A percentile compares a stretch with the other conserved stretches of the same genome.
Evolutionary conservation across 2,329 filamentous ascomycete species (phyloP).

Genomic region (Aureobasidium leucospermi): DNA sequence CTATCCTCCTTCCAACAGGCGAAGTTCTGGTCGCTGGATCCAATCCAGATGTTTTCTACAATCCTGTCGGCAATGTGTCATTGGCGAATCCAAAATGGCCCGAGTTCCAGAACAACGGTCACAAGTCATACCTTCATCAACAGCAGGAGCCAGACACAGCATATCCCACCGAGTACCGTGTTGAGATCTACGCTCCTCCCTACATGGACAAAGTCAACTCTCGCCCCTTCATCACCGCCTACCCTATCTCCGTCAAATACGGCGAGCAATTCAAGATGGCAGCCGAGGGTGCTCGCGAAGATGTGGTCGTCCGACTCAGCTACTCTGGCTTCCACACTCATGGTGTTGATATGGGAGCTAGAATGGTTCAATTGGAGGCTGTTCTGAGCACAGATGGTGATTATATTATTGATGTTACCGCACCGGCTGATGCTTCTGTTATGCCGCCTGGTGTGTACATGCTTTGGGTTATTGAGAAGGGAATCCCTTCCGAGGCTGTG

Average conservation of each 20-base stretch:
- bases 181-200: conserved; percentile 54
- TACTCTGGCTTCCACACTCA: conserved; percentile 55
- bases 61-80: conserved; percentile 30
- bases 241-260: conserved; percentile 40
- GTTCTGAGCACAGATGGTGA: conserved; percentile 33
- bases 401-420: conserved; percentile 44
- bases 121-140: conserved; percentile 24
- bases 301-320: conserved; percentile 43
- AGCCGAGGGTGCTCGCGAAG: background rate
- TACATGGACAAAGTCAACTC: conserved; percentile 47
- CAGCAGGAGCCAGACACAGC: background rate
- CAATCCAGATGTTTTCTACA: conserved; percentile 53
- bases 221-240: conserved; percentile 42
- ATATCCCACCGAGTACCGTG: conserved; percentile 53
- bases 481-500: conserved; percentile 45
- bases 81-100: conserved; percentile 25
- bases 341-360: conserved; percentile 54
- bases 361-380: conserved; percentile 48
- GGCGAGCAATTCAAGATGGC: conserved; percentile 39
- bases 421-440: conserved; percentile 48
- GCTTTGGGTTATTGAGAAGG: conserved; percentile 49
- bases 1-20: conserved; percentile 53
- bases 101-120: conserved; percentile 29
- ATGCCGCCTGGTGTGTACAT: conserved; percentile 54
- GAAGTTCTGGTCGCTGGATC: conserved; percentile 53